Base-by-base conservation (phyloP, 768 basidiomycete species). In the Tulasnella sp. region DNA sequence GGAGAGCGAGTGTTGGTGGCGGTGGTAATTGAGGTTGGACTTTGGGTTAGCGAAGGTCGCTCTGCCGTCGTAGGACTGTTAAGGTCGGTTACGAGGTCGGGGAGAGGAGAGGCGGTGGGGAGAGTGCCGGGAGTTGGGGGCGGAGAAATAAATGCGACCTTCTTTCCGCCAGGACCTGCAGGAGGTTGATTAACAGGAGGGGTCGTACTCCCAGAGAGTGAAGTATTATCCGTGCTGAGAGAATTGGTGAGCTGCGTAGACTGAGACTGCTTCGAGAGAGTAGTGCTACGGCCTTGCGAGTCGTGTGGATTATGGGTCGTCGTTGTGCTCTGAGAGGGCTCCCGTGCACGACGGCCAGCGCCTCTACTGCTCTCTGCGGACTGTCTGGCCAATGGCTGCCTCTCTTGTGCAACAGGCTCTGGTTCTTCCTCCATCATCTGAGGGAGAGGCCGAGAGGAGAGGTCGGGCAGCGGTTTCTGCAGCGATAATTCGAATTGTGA, bases 71-170 rank as follows among this genome's bases (percentile, higher is more conserved):
- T 48, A n/a, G 46, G 46, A 48, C 46, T 48, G 43, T 50, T 59
- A 31, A 59, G 57, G 17, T 59, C 57, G 7, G 57, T 31, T 29
- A 59, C 46, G 25, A 56, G 27, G 44, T 54, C 22, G 2, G 62
- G 59, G 50, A 63, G 51, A n/a, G 57, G 22, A 49, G 53, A 75
- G 69, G 66, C 75, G 77, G 69, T 83, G 34, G 58, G 44, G 54
- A 68, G 67, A 61, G 77, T 73, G 61, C 73, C 77, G 51, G 84
- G 82, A 0, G 86, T 85, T 27, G 84, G 85, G 12, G 85, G 81
- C 50, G 87, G 87, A 27, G 87, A 87, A 66, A 86, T 77, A 72
- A 92, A 92, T 25, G 87, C 89, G 46, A 92, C 89, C 73, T 89
- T 89, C 76, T 92, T 92, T 12, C 57, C 49, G 22, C 48, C 48